Conservation (phyloP, 768 basidiomycete species). For the Mycena pura region DNA sequence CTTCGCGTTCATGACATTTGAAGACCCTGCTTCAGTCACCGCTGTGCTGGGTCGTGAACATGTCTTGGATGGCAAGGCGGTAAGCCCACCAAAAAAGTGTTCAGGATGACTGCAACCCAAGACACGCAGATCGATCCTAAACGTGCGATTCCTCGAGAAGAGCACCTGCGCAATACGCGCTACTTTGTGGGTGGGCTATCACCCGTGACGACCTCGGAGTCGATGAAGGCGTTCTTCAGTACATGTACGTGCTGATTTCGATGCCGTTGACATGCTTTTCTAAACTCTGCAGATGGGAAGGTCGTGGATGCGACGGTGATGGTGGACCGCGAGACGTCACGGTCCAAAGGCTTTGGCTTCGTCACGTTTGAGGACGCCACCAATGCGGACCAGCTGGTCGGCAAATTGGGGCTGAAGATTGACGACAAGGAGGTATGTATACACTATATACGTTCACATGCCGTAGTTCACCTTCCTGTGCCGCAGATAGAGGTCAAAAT, state of each 20-base stretch:
- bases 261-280: background rate
- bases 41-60: conserved; percentile 73
- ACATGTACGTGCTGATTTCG: conserved; percentile 41
- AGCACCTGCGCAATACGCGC: conserved; percentile 76
- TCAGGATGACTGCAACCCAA: background rate
- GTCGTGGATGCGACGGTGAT: conserved; percentile 88
- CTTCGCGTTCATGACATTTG: conserved; percentile 87
- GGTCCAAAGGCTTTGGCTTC: conserved; percentile 86
- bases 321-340: conserved; percentile 77
- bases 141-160: conserved; percentile 84
- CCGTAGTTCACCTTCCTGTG: background rate
- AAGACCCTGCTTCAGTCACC: conserved; percentile 67
- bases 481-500: conserved; percentile 81
- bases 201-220: conserved; percentile 69
- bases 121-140: conserved; percentile 80
- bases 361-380: conserved; percentile 78
- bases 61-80: conserved; percentile 79
- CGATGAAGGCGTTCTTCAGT: conserved; percentile 72
- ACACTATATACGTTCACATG: too few species aligned
- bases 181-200: conserved; percentile 85
- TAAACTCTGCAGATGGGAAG: conserved; percentile 52
- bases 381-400: conserved; percentile 70
- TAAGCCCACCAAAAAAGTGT: conserved; percentile 35
- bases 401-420: conserved; percentile 67
- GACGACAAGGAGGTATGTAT: conserved; percentile 85